Percentiles rank a stretch among this genome's conserved stretches.
phyloP scores from a whole-genome alignment of 495 filamentous ascomycete species.

The Letharia columbiana region DNA sequence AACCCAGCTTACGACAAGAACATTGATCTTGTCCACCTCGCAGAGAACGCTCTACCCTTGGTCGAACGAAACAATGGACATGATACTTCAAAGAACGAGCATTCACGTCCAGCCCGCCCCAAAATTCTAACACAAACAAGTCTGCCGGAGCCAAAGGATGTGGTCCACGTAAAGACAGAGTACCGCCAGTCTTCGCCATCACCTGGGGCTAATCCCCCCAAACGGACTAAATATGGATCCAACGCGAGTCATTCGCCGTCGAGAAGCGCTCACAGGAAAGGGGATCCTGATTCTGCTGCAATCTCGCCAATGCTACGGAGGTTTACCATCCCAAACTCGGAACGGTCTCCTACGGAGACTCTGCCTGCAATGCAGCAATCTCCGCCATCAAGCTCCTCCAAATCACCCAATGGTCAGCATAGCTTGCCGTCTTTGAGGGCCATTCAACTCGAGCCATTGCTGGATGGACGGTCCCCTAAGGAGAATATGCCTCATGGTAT shows the following conservation, averaged over 20 bases:
- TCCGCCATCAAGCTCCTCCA: conserved; percentile 29
- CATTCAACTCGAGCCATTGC: conserved; percentile 31
- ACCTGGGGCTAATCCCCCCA: neutral
- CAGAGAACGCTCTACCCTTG: conserved; percentile 10
- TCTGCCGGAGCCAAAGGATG: conserved; percentile 1
- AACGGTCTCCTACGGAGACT: conserved; percentile 25
- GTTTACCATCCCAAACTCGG: conserved; percentile 28
- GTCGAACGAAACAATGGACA: conserved; percentile 1
- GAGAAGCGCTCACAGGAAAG: conserved; percentile 7
- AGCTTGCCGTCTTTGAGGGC: conserved; percentile 39
- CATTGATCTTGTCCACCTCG: conserved; percentile 8
- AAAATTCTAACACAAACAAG: conserved; percentile 15
- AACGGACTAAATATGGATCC: neutral
- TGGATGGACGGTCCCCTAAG: conserved; percentile 24
- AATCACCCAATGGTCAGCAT: conserved; percentile 37
- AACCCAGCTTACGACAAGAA: neutral
- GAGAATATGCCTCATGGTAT: conserved; percentile 24
- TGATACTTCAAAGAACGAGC: conserved; percentile 9
- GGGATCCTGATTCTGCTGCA: conserved; percentile 13
- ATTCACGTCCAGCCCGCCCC: conserved; percentile 11
- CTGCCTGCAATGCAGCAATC: conserved; percentile 35
- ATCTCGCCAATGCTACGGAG: conserved; percentile 20
- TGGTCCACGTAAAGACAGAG: neutral
- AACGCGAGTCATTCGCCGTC: conserved; percentile 1
- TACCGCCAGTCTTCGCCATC: conserved; percentile 4